phyloP scores from a whole-genome alignment of 495 filamentous ascomycete species.

The Copromyces sp. region DNA sequence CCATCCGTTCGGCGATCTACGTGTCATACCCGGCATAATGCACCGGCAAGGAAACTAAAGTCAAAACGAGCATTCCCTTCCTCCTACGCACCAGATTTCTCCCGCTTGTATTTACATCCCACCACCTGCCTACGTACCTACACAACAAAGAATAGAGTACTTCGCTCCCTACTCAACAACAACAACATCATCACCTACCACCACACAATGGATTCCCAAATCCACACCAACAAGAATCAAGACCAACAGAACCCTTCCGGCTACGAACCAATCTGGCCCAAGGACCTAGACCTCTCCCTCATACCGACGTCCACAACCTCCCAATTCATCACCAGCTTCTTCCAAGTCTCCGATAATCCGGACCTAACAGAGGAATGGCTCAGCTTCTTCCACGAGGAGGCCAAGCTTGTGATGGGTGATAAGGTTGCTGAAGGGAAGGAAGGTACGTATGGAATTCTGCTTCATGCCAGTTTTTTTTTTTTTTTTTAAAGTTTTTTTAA shows the following conservation, averaged over 20 bases:
- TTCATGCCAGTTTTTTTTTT: too few relatives aligned
- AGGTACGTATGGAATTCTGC: slow-evolving; percentile 11
- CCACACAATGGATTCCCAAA: neutral
- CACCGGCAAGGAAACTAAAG: neutral
- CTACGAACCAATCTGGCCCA: slow-evolving; percentile 24
- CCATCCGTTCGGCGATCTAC: neutral
- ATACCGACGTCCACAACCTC: slow-evolving; percentile 1
- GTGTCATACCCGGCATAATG: neutral
- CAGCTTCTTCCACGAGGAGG: slow-evolving; percentile 22
- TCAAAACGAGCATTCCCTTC: neutral
- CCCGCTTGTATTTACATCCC: neutral
- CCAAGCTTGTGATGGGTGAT: slow-evolving; percentile 24
- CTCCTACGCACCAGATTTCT: too few relatives aligned
- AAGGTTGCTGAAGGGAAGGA: slow-evolving; percentile 20
- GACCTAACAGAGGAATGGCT: slow-evolving; percentile 30
- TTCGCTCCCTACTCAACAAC: neutral
- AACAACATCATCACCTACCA: neutral
- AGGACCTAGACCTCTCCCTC: slow-evolving; percentile 8
- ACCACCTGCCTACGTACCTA: neutral
- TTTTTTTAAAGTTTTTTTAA: too few relatives aligned
- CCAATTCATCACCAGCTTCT: slow-evolving; percentile 28
- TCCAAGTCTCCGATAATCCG: slow-evolving; percentile 26
- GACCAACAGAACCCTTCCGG: neutral
- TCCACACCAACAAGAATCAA: neutral
- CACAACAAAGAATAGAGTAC: neutral